These are phyloP conservation scores for Syncephalastrum racemosum DNA, from an alignment of 371 early-diverging fungal genomes.

Conservation along the genomic window DNA sequence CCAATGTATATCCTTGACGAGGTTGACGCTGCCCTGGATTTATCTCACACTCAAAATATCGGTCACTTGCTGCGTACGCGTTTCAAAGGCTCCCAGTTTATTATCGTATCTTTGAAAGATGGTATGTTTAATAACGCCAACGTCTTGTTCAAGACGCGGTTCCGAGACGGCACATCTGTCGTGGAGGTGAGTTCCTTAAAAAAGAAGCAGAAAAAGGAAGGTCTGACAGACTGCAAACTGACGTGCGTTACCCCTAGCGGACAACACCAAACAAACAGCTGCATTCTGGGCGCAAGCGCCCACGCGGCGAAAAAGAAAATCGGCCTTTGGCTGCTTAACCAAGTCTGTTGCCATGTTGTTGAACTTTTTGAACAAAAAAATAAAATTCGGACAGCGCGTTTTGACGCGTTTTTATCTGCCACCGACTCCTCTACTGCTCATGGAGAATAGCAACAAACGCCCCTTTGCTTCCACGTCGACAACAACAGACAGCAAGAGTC, in stretches of 20 bases:
- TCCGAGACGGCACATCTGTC: constrained; percentile 95
- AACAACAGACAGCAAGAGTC: constrained; percentile 1
- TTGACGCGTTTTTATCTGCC: too few species aligned
- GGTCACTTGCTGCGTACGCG: constrained; percentile 95
- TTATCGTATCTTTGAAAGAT: constrained; percentile 99
- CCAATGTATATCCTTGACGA: constrained; percentile 99
- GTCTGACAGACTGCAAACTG: background rate
- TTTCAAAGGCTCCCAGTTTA: constrained; percentile 98
- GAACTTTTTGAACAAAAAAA: too few species aligned
- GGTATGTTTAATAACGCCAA: constrained; percentile 99
- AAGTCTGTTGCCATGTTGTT: too few species aligned
- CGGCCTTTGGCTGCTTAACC: constrained; percentile 3
- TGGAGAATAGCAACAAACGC: constrained; percentile 20
- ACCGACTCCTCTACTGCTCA: too few species aligned
- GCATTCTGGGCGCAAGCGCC: constrained; percentile 10
- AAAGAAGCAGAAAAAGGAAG: background rate
- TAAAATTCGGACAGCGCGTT: too few species aligned
- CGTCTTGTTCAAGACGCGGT: constrained; percentile 94
- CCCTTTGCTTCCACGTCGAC: constrained; percentile 8
- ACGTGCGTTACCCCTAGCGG: constrained; percentile 9
- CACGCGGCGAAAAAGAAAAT: constrained; percentile 16
- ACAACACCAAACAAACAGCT: constrained; percentile 9
- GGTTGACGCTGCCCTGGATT: constrained; percentile 99
- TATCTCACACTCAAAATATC: constrained; percentile 99
- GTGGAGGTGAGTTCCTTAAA: constrained; percentile 64